Conservation (phyloP, 805 yeast genomes). For the Maudiozyma saulgeensis region DNA sequence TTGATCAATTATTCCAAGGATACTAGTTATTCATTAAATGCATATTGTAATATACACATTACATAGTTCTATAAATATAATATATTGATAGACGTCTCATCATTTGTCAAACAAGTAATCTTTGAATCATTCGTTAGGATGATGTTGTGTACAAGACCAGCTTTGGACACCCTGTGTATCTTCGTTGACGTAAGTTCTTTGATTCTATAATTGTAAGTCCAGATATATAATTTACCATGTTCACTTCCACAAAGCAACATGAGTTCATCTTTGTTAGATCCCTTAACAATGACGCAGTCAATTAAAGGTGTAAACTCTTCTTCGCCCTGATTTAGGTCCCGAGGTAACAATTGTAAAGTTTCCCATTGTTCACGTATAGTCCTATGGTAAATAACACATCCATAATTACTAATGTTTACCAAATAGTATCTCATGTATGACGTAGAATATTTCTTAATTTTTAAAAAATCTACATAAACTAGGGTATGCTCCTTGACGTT, state of each 20-base stretch:
- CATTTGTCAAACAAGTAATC: constrained; percentile 9
- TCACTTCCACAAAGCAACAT: constrained; percentile 17
- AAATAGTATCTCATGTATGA: constrained; percentile 6
- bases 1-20: constrained; percentile 31
- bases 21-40: neutral
- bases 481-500: constrained; percentile 1
- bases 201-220: constrained; percentile 12
- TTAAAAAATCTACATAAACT: constrained; percentile 8
- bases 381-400: constrained; percentile 15
- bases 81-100: constrained; percentile 4
- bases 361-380: constrained; percentile 17
- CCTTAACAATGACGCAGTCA: constrained; percentile 8
- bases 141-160: constrained; percentile 2
- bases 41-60: neutral
- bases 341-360: constrained; percentile 2
- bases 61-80: constrained; percentile 3
- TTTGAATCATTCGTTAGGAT: constrained; percentile 1
- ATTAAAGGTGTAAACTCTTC: constrained; percentile 8
- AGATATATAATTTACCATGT: constrained; percentile 10
- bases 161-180: constrained; percentile 1
- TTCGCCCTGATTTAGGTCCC: neutral
- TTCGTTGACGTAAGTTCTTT: constrained; percentile 4
- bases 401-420: constrained; percentile 13
- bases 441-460: constrained; percentile 10
- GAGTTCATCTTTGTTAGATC: constrained; percentile 2